A percentile compares a stretch with the other conserved stretches of the same genome.
Evolutionary conservation across 192 early-diverging fungal species (phyloP).

Genomic region (Coemansia sp.): DNA sequence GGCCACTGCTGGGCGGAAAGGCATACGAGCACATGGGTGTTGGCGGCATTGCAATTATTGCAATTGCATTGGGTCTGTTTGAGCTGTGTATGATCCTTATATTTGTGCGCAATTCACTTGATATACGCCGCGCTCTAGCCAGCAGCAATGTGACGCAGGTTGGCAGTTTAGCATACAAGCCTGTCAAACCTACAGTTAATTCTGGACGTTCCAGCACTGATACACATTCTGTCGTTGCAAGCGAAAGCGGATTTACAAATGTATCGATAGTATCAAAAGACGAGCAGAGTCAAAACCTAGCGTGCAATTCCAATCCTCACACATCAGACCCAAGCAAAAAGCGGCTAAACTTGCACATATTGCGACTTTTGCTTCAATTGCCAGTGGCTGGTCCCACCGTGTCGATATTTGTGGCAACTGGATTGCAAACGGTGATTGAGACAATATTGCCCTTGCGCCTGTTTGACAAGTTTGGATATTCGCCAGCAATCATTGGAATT

Average conservation of each 20-base stretch:
- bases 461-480: conserved; percentile 42
- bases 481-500: conserved; percentile 40
- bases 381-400: conserved; percentile 43
- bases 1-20: conserved; percentile 43
- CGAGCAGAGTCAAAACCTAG: neutral
- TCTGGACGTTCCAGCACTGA: neutral
- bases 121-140: conserved; percentile 19
- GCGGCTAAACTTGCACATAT: conserved; percentile 7
- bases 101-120: conserved; percentile 49
- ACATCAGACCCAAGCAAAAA: neutral
- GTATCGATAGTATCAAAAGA: neutral
- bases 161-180: neutral
- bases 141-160: neutral
- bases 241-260: neutral
- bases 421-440: conserved; percentile 49
- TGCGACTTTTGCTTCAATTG: conserved; percentile 24
- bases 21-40: conserved; percentile 48
- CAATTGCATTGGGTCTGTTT: conserved; percentile 29
- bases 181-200: conserved; percentile 7
- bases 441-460: conserved; percentile 43
- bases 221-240: neutral
- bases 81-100: conserved; percentile 30
- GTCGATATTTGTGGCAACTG: conserved; percentile 46
- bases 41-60: conserved; percentile 39
- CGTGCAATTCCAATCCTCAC: neutral